Conservation (phyloP, 805 yeast genomes). For the Spathaspora sp. region DNA sequence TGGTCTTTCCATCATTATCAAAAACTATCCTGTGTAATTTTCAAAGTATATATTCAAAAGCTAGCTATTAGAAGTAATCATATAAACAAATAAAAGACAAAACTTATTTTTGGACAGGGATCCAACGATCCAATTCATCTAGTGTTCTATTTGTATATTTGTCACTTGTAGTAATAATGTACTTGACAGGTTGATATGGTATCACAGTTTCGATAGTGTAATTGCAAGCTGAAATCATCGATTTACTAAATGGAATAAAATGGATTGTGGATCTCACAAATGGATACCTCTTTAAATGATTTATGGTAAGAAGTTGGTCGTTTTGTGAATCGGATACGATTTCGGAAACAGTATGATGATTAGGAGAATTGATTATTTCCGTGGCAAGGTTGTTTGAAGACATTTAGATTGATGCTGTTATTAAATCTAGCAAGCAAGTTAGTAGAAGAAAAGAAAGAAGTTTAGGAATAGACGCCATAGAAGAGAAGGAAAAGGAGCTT, state of each 20-base stretch:
- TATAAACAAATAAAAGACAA: too few species aligned
- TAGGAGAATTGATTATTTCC: too few species aligned
- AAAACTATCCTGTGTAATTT: constrained; percentile 47
- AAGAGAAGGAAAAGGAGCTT: neutral
- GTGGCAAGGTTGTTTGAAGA: neutral
- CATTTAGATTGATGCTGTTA: constrained; percentile 2
- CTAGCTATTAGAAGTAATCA: constrained; percentile 45
- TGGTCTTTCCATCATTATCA: constrained; percentile 59
- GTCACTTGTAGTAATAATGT: constrained; percentile 49
- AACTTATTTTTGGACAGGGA: constrained; percentile 61
- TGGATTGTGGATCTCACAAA: constrained; percentile 38
- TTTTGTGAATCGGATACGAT: neutral
- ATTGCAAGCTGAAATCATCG: constrained; percentile 24
- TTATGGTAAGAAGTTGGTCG: neutral
- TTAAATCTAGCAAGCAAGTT: constrained; percentile 8
- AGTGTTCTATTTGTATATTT: constrained; percentile 53
- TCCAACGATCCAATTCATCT: constrained; percentile 48
- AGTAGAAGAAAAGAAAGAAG: constrained; percentile 6
- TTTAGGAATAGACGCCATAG: constrained; percentile 6
- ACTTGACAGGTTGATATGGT: constrained; percentile 33
- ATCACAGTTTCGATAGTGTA: constrained; percentile 21
- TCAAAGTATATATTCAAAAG: constrained; percentile 45
- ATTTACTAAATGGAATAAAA: constrained; percentile 34
- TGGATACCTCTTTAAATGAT: constrained; percentile 47
- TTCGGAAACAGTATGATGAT: neutral